These are phyloP conservation scores for Boletus coccyginus DNA, from an alignment of 768 basidiomycete species.

Conservation along the genomic window DNA sequence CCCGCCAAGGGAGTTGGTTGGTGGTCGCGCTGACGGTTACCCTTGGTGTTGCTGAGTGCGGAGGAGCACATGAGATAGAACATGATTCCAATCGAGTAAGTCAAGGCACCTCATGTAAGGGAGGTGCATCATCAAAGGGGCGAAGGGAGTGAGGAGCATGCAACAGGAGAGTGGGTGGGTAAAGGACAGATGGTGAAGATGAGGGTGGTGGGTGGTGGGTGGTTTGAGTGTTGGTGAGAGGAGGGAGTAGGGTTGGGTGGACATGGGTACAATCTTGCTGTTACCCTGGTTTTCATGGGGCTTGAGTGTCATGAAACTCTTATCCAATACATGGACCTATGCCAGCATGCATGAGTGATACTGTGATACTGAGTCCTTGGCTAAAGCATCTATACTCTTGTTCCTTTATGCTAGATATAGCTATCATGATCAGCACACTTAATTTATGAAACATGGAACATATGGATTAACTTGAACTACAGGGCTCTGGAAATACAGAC, in stretches of 20 bases:
- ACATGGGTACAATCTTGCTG: constrained; percentile 13
- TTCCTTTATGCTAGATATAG: no score
- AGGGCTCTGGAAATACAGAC: no score
- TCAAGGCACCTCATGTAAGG: constrained; percentile 54
- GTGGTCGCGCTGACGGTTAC: constrained; percentile 71
- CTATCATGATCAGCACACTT: no score
- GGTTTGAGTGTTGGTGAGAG: constrained; percentile 35
- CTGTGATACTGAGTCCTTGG: no score
- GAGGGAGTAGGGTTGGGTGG: background rate
- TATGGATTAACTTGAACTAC: no score
- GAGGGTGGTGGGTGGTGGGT: constrained; percentile 52
- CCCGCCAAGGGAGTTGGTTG: constrained; percentile 58
- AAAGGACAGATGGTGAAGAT: constrained; percentile 46
- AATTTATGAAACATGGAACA: no score
- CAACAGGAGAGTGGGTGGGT: constrained; percentile 29
- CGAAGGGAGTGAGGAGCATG: constrained; percentile 22
- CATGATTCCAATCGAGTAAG: constrained; percentile 70
- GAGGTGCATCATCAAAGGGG: constrained; percentile 50
- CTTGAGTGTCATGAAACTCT: no score
- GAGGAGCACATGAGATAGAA: no score
- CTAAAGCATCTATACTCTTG: no score
- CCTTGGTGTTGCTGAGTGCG: constrained; percentile 69
- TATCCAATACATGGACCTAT: no score
- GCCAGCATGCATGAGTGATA: no score
- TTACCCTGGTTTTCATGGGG: constrained; percentile 9